Conservation (phyloP, 129 eudicot genomes). For the Flaveria ramosissima region DNA sequence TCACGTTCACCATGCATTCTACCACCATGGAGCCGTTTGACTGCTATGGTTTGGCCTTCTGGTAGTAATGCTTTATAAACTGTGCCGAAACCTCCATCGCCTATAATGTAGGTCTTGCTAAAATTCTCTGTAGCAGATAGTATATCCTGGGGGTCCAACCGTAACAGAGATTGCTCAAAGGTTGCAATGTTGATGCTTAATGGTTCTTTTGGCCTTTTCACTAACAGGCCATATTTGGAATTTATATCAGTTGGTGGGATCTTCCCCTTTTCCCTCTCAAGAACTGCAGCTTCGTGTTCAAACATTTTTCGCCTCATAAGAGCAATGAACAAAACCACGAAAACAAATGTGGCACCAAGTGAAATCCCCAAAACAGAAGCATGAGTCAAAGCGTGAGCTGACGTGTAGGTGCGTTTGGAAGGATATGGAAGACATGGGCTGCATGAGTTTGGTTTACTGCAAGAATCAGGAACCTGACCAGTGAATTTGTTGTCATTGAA, state of each 20-base stretch:
- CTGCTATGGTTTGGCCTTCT: slow-evolving; percentile 69
- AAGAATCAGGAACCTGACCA: slow-evolving; percentile 60
- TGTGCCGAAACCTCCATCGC: slow-evolving; percentile 94
- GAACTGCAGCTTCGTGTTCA: slow-evolving; percentile 37
- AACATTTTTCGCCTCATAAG: slow-evolving; percentile 42
- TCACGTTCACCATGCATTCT: slow-evolving; percentile 81
- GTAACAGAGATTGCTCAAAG: slow-evolving; percentile 69
- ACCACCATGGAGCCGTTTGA: slow-evolving; percentile 83
- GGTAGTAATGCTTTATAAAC: slow-evolving; percentile 81
- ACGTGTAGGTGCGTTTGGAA: slow-evolving; percentile 32
- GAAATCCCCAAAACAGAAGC: slow-evolving; percentile 58
- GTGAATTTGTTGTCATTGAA: slow-evolving; percentile 62
- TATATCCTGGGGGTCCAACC: slow-evolving; percentile 66
- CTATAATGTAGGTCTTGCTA: slow-evolving; percentile 86
- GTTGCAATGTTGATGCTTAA: slow-evolving; percentile 89
- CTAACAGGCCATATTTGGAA: slow-evolving; percentile 54
- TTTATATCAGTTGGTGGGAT: slow-evolving; percentile 37
- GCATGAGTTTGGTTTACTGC: slow-evolving; percentile 51
- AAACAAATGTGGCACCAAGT: slow-evolving; percentile 41
- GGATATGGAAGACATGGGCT: slow-evolving; percentile 31
- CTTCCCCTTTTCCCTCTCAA: slow-evolving; percentile 47
- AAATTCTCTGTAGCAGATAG: slow-evolving; percentile 89
- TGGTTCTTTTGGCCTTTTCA: slow-evolving; percentile 70
- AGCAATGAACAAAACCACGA: slow-evolving; percentile 45
- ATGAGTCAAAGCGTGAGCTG: slow-evolving; percentile 34